These are phyloP conservation scores for Penicillium antarcticum DNA, from an alignment of 495 filamentous ascomycete genomes.

Conservation along the genomic window DNA sequence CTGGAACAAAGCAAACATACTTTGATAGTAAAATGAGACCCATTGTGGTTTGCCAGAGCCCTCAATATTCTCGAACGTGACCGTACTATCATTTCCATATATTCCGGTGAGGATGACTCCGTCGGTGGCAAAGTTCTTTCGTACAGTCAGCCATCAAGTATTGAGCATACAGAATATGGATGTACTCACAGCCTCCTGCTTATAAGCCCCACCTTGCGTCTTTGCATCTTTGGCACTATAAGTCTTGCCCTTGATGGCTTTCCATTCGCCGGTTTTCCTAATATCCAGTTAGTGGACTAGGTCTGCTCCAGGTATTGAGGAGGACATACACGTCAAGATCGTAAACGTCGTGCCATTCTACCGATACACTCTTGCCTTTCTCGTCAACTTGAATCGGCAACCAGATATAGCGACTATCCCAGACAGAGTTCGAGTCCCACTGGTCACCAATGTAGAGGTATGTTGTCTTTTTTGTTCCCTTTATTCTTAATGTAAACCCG, in stretches of 20 bases:
- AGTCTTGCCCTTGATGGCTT: constrained; percentile 34
- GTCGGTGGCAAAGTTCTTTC: constrained; percentile 40
- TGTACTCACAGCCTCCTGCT: constrained; percentile 40
- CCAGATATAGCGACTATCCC: constrained; percentile 53
- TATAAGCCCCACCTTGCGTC: constrained; percentile 38
- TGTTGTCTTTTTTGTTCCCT: constrained; percentile 43
- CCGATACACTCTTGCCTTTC: constrained; percentile 16
- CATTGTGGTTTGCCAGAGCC: constrained; percentile 51
- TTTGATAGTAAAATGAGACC: constrained; percentile 52
- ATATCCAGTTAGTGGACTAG: constrained; percentile 2
- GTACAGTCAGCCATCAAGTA: not conserved
- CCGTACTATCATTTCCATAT: constrained; percentile 48
- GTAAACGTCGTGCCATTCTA: constrained; percentile 25
- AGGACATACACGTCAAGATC: constrained; percentile 22
- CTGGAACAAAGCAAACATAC: constrained; percentile 2
- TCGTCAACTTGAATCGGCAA: constrained; percentile 42
- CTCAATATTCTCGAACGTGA: constrained; percentile 45
- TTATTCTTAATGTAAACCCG: constrained; percentile 43
- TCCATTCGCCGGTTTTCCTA: constrained; percentile 44
- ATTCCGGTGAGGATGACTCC: constrained; percentile 46
- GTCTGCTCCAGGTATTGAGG: not conserved
- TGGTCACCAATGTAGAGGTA: constrained; percentile 50
- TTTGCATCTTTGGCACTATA: constrained; percentile 39
- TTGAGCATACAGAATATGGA: not conserved
- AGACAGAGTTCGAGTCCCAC: constrained; percentile 51